Percentiles rank a stretch among this genome's conserved stretches.
These are phyloP conservation scores for Escallonia herrerae DNA, from an alignment of 129 eudicot species.

Conservation along the genomic window DNA sequence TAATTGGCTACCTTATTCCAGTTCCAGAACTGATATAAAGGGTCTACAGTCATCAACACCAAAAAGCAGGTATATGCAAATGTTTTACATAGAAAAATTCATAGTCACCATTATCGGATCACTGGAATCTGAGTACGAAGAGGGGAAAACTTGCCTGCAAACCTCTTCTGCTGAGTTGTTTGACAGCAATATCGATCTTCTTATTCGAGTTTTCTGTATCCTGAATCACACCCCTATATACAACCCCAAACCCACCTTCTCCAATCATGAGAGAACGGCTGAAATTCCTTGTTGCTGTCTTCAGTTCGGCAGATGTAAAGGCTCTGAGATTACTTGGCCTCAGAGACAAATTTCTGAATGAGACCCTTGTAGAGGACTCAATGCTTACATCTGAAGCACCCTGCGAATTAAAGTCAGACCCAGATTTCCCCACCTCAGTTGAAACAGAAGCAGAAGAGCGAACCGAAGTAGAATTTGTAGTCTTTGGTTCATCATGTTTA, in stretches of 20 bases:
- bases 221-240: conserved; percentile 47
- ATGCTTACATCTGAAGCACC: conserved; percentile 53
- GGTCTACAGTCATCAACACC: background rate
- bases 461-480: conserved; percentile 36
- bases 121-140: background rate
- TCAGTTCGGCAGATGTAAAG: conserved; percentile 50
- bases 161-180: conserved; percentile 80
- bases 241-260: conserved; percentile 93
- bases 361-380: conserved; percentile 47
- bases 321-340: conserved; percentile 57
- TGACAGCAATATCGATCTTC: conserved; percentile 63
- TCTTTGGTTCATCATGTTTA: conserved; percentile 42
- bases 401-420: conserved; percentile 46
- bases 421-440: conserved; percentile 42
- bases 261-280: conserved; percentile 81
- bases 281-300: conserved; percentile 61
- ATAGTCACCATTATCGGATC: background rate
- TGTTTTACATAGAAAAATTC: background rate
- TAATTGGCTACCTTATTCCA: background rate
- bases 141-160: conserved; percentile 49
- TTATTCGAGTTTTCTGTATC: conserved; percentile 35
- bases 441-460: conserved; percentile 37
- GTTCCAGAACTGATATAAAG: background rate
- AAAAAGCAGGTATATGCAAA: background rate
- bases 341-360: conserved; percentile 61